A percentile compares a stretch with the other conserved stretches of the same genome.
phyloP scores from a whole-genome alignment of 2,329 filamentous ascomycete genomes.

The Colletotrichum neosansevieriae region DNA sequence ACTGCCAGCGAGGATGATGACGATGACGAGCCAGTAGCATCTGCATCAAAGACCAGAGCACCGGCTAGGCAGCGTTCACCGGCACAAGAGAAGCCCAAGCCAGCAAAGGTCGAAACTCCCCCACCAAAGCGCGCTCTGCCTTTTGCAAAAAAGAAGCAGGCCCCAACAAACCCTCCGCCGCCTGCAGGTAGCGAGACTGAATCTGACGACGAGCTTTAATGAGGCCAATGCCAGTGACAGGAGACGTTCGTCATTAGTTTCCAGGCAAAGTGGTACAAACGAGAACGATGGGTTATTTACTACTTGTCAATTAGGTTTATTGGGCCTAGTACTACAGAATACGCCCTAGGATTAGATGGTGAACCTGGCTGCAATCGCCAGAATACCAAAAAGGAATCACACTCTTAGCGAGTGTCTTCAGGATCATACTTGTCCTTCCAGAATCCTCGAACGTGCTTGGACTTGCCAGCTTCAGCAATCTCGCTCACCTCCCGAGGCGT shows the following conservation, averaged over 20 bases:
- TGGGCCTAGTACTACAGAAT: conserved; percentile 14
- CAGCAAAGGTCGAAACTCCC: conserved; percentile 40
- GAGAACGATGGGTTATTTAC: neutral
- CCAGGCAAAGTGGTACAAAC: too few species aligned
- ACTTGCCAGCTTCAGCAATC: conserved; percentile 65
- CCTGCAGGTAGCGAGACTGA: conserved; percentile 61
- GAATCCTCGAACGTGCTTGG: conserved; percentile 73
- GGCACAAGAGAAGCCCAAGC: conserved; percentile 11
- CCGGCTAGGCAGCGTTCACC: conserved; percentile 16
- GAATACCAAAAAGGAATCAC: neutral
- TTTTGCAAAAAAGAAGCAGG: conserved; percentile 54
- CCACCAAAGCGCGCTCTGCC: conserved; percentile 58
- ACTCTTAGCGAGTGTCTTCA: conserved; percentile 60
- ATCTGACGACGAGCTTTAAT: conserved; percentile 68
- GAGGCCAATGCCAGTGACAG: neutral
- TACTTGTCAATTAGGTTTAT: neutral
- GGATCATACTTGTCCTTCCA: conserved; percentile 66
- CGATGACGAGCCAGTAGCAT: conserved; percentile 48
- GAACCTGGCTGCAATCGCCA: neutral
- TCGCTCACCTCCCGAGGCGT: conserved; percentile 68
- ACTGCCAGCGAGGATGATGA: conserved; percentile 58
- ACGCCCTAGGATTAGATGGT: neutral
- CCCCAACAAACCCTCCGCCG: conserved; percentile 43
- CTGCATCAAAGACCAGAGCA: conserved; percentile 25
- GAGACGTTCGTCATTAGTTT: neutral